Evolutionary conservation across 1,139 yeast species (phyloP).

Genomic region (Blastobotrys indianensis): DNA sequence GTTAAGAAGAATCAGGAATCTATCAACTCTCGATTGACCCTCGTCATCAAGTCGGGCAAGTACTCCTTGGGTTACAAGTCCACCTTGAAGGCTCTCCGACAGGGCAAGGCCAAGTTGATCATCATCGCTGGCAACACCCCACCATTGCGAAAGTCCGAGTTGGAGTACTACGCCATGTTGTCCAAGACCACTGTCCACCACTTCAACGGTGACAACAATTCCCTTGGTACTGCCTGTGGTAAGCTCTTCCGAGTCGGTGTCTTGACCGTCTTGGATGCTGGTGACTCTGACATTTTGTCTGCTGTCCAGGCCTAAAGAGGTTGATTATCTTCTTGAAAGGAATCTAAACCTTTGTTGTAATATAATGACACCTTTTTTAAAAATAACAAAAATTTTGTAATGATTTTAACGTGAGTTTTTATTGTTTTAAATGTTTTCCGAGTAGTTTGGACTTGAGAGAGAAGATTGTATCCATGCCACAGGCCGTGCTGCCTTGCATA

Average conservation of each 20-base stretch:
- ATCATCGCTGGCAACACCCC: conserved; percentile 99
- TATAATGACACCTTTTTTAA: neutral
- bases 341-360: neutral
- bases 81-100: conserved; percentile 96
- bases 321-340: neutral
- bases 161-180: conserved; percentile 99
- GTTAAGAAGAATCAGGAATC: conserved; percentile 81
- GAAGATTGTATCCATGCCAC: too few relatives aligned
- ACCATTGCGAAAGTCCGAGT: conserved; percentile 98
- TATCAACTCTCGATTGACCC: conserved; percentile 97
- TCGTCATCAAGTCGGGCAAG: conserved; percentile 98
- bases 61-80: conserved; percentile 99
- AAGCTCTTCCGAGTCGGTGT: conserved; percentile 99
- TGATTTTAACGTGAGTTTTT: neutral
- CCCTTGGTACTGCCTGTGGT: conserved; percentile 99
- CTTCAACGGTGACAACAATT: conserved; percentile 99
- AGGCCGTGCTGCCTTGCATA: too few relatives aligned
- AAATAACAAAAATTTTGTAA: neutral
- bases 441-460: neutral
- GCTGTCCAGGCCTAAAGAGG: conserved; percentile 22
- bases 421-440: neutral
- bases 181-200: conserved; percentile 97
- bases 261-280: conserved; percentile 92
- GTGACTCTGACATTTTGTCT: conserved; percentile 98
- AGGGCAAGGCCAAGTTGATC: conserved; percentile 97